Evolutionary conservation across 257 asterid species (phyloP).

Genomic region (Gardenia jasminoides): DNA sequence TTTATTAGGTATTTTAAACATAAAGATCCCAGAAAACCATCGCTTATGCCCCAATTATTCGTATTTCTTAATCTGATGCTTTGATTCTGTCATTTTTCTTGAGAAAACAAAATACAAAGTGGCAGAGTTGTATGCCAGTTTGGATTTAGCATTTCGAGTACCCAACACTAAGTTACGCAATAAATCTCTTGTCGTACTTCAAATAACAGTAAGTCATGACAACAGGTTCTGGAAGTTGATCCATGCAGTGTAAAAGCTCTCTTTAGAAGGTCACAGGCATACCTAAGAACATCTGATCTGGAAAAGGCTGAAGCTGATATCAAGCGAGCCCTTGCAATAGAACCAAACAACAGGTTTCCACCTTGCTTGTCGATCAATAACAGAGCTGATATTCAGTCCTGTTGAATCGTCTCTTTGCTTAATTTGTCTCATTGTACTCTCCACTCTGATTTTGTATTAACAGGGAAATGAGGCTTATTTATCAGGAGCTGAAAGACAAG

Average conservation of each 20-base stretch:
- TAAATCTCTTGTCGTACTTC: neutral
- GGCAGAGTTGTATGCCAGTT: neutral
- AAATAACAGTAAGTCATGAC: neutral
- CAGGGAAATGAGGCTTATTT: constrained; percentile 54
- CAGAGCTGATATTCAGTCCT: neutral
- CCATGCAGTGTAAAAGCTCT: constrained; percentile 50
- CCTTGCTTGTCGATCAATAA: neutral
- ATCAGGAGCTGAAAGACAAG: constrained; percentile 45
- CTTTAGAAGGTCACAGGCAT: constrained; percentile 58
- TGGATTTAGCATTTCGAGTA: neutral
- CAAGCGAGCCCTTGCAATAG: constrained; percentile 36
- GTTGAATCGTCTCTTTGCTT: neutral
- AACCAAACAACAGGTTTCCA: constrained; percentile 53
- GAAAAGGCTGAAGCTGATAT: constrained; percentile 58
- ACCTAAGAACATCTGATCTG: constrained; percentile 37
- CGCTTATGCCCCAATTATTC: too few species aligned
- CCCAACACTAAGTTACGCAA: neutral
- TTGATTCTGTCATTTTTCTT: neutral
- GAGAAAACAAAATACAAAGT: neutral
- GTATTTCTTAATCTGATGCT: neutral
- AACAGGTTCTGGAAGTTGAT: constrained; percentile 51
- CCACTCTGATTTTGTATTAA: constrained; percentile 1
- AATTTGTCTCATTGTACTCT: constrained; percentile 1
- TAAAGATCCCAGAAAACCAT: too few species aligned
- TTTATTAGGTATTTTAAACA: too few species aligned